Base-by-base conservation (phyloP, 2,329 filamentous ascomycete genomes). In the Ophiostoma novo-ulmi region DNA sequence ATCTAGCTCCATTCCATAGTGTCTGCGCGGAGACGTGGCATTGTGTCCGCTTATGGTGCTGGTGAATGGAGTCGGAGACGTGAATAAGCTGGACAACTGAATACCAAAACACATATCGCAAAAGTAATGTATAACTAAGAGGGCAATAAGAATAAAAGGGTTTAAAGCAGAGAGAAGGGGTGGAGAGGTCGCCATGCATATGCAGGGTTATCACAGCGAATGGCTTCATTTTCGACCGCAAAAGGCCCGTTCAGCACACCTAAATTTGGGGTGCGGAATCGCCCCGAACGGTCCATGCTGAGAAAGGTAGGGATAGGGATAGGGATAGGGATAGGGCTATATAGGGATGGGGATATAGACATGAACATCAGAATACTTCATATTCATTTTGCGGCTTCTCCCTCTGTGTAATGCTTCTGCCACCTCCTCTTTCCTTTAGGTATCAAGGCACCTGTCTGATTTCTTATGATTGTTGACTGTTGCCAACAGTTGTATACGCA, bases 241-340 rank as follows among this genome's bases (percentile, higher is more conserved):
- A 31, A 63, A 63, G 26, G 58, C 58, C 58, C 58, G 58, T 64
- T 36, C 26, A 64, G 58, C 58, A 64, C 58, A 64, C 26, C 58
- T 17, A 35, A 22, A 22, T 6, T 36, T 10, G 55, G 22, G 22
- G 22, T 8, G 7, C 44, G 44, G 44, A 20, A 48, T 20, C 17
- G n/a, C n/a, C 44, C 44, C 44, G 44, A 8, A 48, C 17, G 44
- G 44, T 7, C 44, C 44, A 48, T 48, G 44, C 44, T 48, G 14
- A 44, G 41, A 20, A 48, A n/a, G 44, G 3, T 31, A 48, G n/a
- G n/a, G 44, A 39, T 39, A 13, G 11, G 38, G 31, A 31, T 31
- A 31, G 3, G 31, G 3, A 4, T 31, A 31, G 31, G 31, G 31
- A 31, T 31, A 31, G 1, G n/a, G n/a, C n/a, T n/a, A n/a, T n/a